Evolutionary conservation across 202 grass and related monocot species (phyloP).

Genomic region (Saccharum hybrid): DNA sequence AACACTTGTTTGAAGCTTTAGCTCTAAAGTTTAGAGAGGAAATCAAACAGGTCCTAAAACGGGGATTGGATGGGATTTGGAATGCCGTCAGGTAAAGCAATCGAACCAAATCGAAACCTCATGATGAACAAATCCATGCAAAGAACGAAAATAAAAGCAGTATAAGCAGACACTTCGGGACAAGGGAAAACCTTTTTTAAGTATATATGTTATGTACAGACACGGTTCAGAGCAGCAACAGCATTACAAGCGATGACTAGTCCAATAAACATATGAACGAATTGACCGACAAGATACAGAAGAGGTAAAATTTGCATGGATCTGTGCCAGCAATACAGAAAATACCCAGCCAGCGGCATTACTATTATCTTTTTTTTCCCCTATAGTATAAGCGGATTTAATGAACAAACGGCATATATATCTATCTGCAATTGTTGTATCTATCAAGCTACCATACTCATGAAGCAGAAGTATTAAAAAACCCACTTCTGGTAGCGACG

Average conservation of each 20-base stretch:
- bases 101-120: neutral
- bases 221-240: slow-evolving; percentile 46
- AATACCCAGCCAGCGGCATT: slow-evolving; percentile 39
- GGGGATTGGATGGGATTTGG: neutral
- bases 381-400: slow-evolving; percentile 45
- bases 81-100: neutral
- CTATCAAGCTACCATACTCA: slow-evolving; percentile 55
- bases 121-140: neutral
- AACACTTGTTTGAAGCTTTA: too few relatives aligned
- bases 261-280: slow-evolving; percentile 15
- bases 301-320: slow-evolving; percentile 24
- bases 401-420: slow-evolving; percentile 50
- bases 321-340: slow-evolving; percentile 31
- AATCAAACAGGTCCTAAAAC: neutral
- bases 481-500: slow-evolving; percentile 42
- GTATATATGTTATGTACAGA: slow-evolving; percentile 45
- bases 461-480: slow-evolving; percentile 52
- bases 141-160: neutral
- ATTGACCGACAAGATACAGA: slow-evolving; percentile 26
- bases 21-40: too few relatives aligned
- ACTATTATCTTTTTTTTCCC: neutral
- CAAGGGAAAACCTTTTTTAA: neutral
- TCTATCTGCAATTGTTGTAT: slow-evolving; percentile 48
- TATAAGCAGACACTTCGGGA: neutral
- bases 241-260: slow-evolving; percentile 37